Base-by-base conservation (phyloP, 805 yeast genomes). In the Candida piceae region DNA sequence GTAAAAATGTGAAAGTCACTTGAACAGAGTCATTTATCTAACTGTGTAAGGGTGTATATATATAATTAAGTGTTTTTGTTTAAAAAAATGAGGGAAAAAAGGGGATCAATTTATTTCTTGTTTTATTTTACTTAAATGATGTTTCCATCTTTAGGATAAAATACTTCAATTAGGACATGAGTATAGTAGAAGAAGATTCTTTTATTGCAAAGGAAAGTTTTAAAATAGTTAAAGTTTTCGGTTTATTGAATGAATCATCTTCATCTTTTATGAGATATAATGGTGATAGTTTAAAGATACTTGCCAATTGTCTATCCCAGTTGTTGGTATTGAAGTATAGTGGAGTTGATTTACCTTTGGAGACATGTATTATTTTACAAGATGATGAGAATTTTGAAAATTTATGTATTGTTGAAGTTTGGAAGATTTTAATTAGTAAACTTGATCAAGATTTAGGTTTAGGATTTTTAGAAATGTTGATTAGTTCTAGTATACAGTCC, bases 381-480 rank as follows among this genome's bases (percentile, higher is more conserved):
- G 42, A 35, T 5, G 18, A 34, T 19, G 31, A 31, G 7, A 25
- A 31, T 24, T 18, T 15, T 29, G n/a, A n/a, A n/a, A 16, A 22
- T 8, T 23, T 27, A 7, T 20, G 34, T 11, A 9, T 39, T 6
- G 13, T 3, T 7, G 30, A 26, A 7, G n/a, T 29, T 5, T 25
- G 28, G 24, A 19, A 11, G 7, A 28, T 10, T 13, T 17, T 29
- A 24, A 16, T 15, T 5, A 19, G 11, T 5, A 22, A 34, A 8
- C 15, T 34, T 16, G 21, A 29, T 10, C 28, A 22, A 3, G 28
- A 15, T 2, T 19, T 38, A 13, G 28, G 30, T 7, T 18, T 39
- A 9, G 39, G 39, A 4, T 31, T 39, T 28, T 22, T 39, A 15
- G 42, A 39, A 12, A 25, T 35, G 4, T 21, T 39, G 4, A 26